These are phyloP conservation scores for Mortierella alpina DNA, from an alignment of 192 early-diverging fungal species.

Conservation along the genomic window DNA sequence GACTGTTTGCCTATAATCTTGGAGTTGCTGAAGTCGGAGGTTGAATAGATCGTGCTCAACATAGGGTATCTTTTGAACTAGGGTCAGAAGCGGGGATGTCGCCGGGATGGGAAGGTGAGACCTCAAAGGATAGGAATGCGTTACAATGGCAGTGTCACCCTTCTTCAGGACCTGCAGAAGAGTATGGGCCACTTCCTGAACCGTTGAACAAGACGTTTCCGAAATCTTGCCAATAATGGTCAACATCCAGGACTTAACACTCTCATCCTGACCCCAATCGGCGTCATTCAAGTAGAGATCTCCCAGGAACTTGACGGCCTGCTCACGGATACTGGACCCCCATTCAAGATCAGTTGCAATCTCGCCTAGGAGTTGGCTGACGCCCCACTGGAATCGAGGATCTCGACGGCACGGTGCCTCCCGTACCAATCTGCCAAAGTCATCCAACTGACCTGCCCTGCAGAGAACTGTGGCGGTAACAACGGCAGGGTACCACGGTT, in stretches of 20 bases:
- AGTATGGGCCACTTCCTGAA: background rate
- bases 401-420: constrained; percentile 3
- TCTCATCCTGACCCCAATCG: background rate
- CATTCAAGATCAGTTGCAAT: background rate
- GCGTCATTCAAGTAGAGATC: constrained; percentile 8
- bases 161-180: too few relatives aligned
- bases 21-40: too few relatives aligned
- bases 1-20: background rate
- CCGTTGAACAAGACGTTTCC: background rate
- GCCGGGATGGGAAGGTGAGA: too few relatives aligned
- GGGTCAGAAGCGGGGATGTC: too few relatives aligned
- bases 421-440: background rate
- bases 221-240: background rate
- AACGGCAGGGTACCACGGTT: background rate
- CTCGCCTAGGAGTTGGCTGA: background rate
- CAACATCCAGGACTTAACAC: constrained; percentile 4
- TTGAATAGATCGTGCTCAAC: too few relatives aligned
- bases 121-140: too few relatives aligned
- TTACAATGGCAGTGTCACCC: too few relatives aligned
- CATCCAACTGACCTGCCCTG: background rate
- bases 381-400: background rate
- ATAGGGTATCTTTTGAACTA: too few relatives aligned
- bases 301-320: background rate
- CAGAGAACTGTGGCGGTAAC: too few relatives aligned
- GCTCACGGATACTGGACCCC: background rate